Evolutionary conservation across 2,329 filamentous ascomycete genomes (phyloP).

Genomic region (Aspergillus hiratsukae): DNA sequence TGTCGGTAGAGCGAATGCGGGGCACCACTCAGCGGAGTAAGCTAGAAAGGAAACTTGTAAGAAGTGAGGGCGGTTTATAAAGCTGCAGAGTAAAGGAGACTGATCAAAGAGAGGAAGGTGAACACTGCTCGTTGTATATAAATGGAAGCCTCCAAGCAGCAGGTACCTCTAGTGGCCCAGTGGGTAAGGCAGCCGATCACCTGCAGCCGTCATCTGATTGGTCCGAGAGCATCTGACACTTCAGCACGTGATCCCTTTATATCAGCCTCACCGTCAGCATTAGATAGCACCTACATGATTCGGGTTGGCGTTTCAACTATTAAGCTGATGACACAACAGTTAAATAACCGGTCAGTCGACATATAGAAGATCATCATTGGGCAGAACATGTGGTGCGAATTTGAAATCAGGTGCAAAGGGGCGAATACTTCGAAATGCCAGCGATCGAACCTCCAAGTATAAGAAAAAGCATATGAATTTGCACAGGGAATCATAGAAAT

Average conservation of each 20-base stretch:
- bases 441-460: constrained; percentile 1
- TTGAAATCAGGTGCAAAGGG: neutral
- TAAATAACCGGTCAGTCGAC: neutral
- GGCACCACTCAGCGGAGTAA: neutral
- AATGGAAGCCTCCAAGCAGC: neutral
- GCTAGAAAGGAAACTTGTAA: neutral
- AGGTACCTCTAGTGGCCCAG: neutral
- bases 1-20: neutral
- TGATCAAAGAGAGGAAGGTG: neutral
- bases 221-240: neutral
- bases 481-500: constrained; percentile 29
- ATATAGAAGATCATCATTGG: neutral
- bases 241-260: neutral
- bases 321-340: neutral
- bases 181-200: neutral
- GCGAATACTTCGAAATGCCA: neutral
- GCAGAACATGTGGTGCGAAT: neutral
- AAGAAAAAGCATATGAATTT: constrained; percentile 6
- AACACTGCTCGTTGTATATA: neutral
- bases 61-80: neutral
- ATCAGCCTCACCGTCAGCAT: neutral
- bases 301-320: neutral
- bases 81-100: neutral
- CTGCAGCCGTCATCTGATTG: neutral
- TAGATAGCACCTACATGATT: neutral